Percentiles rank a stretch among this genome's conserved stretches.
phyloP scores from a whole-genome alignment of 768 basidiomycete species.

The Flagelloscypha sp. region DNA sequence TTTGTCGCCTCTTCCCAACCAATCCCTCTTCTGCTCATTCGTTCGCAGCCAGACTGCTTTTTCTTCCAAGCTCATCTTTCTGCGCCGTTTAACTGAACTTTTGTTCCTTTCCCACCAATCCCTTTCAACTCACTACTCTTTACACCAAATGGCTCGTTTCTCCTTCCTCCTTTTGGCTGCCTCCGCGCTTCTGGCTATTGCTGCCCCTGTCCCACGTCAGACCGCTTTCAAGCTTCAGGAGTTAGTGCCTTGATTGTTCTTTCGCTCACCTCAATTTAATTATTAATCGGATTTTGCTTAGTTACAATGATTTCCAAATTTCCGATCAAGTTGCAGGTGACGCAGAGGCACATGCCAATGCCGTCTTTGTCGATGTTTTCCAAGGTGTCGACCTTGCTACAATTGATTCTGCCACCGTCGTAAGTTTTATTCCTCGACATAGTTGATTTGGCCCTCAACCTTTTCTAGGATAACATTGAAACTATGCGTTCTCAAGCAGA shows the following conservation, averaged over 20 bases:
- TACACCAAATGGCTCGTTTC: constrained; percentile 18
- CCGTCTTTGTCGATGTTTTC: constrained; percentile 30
- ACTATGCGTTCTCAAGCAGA: constrained; percentile 30
- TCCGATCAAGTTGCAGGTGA: constrained; percentile 28
- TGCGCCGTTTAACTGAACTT: background rate
- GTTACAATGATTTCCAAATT: constrained; percentile 33
- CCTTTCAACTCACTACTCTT: constrained; percentile 4
- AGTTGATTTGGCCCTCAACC: background rate
- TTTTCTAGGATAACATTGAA: constrained; percentile 12
- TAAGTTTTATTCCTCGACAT: background rate
- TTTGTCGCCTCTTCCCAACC: constrained; percentile 8
- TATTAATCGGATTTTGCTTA: constrained; percentile 7
- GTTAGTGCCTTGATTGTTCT: constrained; percentile 7
- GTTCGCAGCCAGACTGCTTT: constrained; percentile 9
- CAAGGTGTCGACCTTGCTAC: constrained; percentile 24
- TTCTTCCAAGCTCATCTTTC: constrained; percentile 2
- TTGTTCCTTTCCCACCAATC: constrained; percentile 3
- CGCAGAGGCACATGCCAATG: constrained; percentile 27
- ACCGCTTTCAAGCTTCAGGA: constrained; percentile 14
- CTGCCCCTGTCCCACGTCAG: constrained; percentile 14
- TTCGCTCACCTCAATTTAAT: background rate
- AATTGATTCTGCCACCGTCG: constrained; percentile 18
- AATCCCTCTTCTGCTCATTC: constrained; percentile 10
- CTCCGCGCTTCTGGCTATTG: constrained; percentile 11
- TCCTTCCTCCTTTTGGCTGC: constrained; percentile 14